A percentile compares a stretch with the other conserved stretches of the same genome.
Evolutionary conservation across 225 moss, liverwort and hornwort species (phyloP).

Genomic region (Pseudoscleropodium purum): DNA sequence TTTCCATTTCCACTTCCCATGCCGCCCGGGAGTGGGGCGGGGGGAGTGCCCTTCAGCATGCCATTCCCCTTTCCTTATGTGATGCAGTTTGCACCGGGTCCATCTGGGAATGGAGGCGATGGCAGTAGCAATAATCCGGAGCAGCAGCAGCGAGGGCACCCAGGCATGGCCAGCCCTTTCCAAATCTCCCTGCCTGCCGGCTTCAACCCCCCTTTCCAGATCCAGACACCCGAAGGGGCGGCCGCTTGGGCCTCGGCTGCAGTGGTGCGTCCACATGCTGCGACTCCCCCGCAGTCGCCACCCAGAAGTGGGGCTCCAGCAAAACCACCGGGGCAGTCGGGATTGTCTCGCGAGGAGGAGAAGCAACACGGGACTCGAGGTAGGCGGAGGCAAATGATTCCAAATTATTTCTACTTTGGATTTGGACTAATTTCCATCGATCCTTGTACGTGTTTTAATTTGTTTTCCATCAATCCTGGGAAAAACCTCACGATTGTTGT

Average conservation of each 20-base stretch:
- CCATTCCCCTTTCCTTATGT: conserved; percentile 66
- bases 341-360: conserved; percentile 44
- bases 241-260: conserved; percentile 24
- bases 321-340: conserved; percentile 21
- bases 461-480: background rate
- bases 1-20: conserved; percentile 51
- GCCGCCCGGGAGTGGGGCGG: conserved; percentile 24
- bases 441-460: background rate
- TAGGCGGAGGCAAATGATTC: background rate
- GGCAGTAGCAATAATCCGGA: conserved; percentile 5
- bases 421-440: background rate
- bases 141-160: conserved; percentile 24
- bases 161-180: conserved; percentile 27
- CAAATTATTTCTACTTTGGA: background rate
- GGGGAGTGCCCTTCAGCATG: conserved; percentile 39
- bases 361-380: conserved; percentile 34
- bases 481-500: background rate
- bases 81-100: conserved; percentile 54
- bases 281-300: conserved; percentile 57
- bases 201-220: conserved; percentile 39
- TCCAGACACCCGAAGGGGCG: conserved; percentile 39
- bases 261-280: conserved; percentile 39
- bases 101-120: conserved; percentile 10
- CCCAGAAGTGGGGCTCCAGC: conserved; percentile 11
- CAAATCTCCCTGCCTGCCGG: conserved; percentile 40